Evolutionary conservation across 176 grass and related monocot genomes (phyloP).

Genomic region (Calamus simplicifolius): DNA sequence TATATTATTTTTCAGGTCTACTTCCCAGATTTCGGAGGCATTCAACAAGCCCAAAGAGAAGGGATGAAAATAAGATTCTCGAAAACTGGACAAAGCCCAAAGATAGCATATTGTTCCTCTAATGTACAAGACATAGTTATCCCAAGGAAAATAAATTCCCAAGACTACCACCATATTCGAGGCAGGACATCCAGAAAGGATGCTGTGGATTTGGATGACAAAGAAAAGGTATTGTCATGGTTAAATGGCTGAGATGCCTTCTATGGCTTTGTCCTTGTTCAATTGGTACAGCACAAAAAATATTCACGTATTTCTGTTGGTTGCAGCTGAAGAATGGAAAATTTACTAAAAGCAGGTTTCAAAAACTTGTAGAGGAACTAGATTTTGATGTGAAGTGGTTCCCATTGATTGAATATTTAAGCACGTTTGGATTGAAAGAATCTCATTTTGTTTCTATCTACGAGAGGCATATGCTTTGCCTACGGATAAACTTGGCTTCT

Average conservation of each 20-base stretch:
- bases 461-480: slow-evolving; percentile 79
- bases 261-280: slow-evolving; percentile 21
- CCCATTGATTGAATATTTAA: slow-evolving; percentile 79
- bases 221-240: slow-evolving; percentile 41
- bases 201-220: slow-evolving; percentile 28
- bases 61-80: slow-evolving; percentile 34
- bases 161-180: slow-evolving; percentile 20
- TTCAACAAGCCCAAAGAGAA: slow-evolving; percentile 30
- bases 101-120: slow-evolving; percentile 3
- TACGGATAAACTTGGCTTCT: slow-evolving; percentile 66
- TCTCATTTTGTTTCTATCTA: slow-evolving; percentile 84
- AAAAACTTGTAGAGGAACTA: slow-evolving; percentile 77
- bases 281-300: slow-evolving; percentile 1
- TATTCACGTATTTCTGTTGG: slow-evolving; percentile 16
- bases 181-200: slow-evolving; percentile 20
- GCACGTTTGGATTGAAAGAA: slow-evolving; percentile 76
- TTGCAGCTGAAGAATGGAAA: slow-evolving; percentile 72
- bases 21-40: slow-evolving; percentile 44
- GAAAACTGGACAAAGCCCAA: slow-evolving; percentile 29
- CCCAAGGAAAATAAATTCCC: slow-evolving; percentile 11
- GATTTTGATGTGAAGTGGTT: slow-evolving; percentile 87
- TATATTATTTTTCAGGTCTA: slow-evolving; percentile 49
- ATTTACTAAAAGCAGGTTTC: slow-evolving; percentile 46
- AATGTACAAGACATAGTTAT: slow-evolving; percentile 5
- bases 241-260: too few relatives aligned